These are phyloP conservation scores for Ganoderma leucocontextum DNA, from an alignment of 1,284 basidiomycete species.

Conservation along the genomic window DNA sequence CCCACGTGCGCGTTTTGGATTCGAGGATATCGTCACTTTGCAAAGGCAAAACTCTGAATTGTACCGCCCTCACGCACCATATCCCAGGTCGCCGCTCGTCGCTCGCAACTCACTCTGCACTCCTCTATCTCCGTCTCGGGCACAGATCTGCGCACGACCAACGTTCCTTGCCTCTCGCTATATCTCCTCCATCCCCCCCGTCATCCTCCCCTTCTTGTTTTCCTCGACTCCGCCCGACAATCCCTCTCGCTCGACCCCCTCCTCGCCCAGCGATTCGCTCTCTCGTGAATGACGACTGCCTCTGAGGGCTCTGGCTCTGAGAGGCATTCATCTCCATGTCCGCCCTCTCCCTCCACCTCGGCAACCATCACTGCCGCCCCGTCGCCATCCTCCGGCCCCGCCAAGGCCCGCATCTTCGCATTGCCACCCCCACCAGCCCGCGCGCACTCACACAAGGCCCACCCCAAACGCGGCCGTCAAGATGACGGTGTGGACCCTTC, in stretches of 20 bases:
- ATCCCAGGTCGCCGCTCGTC: constrained; percentile 6
- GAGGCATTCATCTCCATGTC: constrained; percentile 36
- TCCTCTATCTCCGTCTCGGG: constrained; percentile 11
- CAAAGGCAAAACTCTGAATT: constrained; percentile 30
- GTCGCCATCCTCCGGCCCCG: constrained; percentile 32
- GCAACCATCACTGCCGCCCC: constrained; percentile 34
- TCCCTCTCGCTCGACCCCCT: constrained; percentile 19
- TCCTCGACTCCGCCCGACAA: constrained; percentile 23
- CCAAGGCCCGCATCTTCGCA: constrained; percentile 33
- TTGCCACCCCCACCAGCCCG: constrained; percentile 33
- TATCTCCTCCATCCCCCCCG: constrained; percentile 18
- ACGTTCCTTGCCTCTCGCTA: constrained; percentile 29
- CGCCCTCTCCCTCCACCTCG: constrained; percentile 37
- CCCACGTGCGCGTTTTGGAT: constrained; percentile 29
- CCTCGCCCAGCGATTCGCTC: constrained; percentile 14
- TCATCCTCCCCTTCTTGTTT: constrained; percentile 19
- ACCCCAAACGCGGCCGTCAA: constrained; percentile 32
- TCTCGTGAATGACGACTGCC: constrained; percentile 42
- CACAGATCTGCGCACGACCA: constrained; percentile 31
- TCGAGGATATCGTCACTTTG: constrained; percentile 31
- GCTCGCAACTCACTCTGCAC: constrained; percentile 3
- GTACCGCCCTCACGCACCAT: constrained; percentile 9
- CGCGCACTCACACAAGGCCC: constrained; percentile 38
- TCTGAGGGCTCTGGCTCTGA: constrained; percentile 38
- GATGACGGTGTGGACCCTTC: constrained; percentile 35